These are phyloP conservation scores for Lepiota subincarnata DNA, from an alignment of 768 basidiomycete genomes.

Conservation along the genomic window DNA sequence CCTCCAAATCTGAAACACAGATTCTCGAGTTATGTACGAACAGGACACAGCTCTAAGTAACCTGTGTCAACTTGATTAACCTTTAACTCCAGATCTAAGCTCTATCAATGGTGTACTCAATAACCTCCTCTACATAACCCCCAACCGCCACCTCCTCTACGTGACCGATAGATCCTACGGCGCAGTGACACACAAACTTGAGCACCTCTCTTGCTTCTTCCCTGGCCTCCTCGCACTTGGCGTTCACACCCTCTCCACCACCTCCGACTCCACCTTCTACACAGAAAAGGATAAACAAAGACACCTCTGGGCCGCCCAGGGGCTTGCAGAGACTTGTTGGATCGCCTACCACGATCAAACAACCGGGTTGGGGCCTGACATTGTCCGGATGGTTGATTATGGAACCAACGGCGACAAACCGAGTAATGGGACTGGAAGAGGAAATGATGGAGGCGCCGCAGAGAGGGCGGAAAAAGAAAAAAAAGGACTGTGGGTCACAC, in stretches of 20 bases:
- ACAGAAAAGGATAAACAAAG: slow-evolving; percentile 32
- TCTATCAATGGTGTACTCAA: slow-evolving; percentile 51
- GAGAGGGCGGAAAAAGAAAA: background rate
- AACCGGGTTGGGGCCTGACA: slow-evolving; percentile 64
- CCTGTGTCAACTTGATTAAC: background rate
- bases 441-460: slow-evolving; percentile 16
- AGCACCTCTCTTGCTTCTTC: slow-evolving; percentile 70
- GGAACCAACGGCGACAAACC: background rate
- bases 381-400: slow-evolving; percentile 32
- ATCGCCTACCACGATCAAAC: slow-evolving; percentile 62
- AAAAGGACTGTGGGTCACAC: slow-evolving; percentile 38
- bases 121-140: slow-evolving; percentile 54
- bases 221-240: slow-evolving; percentile 64
- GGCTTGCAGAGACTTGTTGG: slow-evolving; percentile 66
- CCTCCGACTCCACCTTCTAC: slow-evolving; percentile 22
- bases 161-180: slow-evolving; percentile 45
- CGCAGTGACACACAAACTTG: slow-evolving; percentile 41
- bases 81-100: slow-evolving; percentile 36
- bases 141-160: slow-evolving; percentile 56
- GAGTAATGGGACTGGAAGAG: slow-evolving; percentile 13
- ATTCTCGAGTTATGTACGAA: slow-evolving; percentile 50
- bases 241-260: slow-evolving; percentile 37
- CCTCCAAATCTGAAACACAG: slow-evolving; percentile 35
- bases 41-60: background rate
- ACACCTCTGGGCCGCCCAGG: slow-evolving; percentile 69